Conservation (phyloP, 1,284 basidiomycete species). For the Trametes sp. region DNA sequence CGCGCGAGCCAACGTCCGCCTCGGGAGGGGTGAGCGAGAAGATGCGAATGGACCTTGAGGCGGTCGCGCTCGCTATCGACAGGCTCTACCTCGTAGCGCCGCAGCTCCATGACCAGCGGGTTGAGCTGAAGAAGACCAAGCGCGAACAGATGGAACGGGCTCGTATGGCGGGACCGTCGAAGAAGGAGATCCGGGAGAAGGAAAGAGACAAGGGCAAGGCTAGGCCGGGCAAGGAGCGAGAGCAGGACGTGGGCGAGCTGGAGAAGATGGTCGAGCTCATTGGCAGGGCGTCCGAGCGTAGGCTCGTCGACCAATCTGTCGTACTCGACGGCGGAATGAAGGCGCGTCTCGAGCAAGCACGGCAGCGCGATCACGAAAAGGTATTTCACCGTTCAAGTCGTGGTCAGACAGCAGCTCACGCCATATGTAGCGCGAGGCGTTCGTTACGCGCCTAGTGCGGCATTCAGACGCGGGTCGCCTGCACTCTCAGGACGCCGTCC, state of each 20-base stretch:
- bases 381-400: constrained; percentile 46
- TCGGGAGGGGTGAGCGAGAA: constrained; percentile 60
- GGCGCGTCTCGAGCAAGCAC: constrained; percentile 57
- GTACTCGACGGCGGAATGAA: constrained; percentile 66
- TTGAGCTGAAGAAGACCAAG: constrained; percentile 78
- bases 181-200: constrained; percentile 35
- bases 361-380: constrained; percentile 64
- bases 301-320: constrained; percentile 72
- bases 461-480: constrained; percentile 75
- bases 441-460: constrained; percentile 71
- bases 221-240: constrained; percentile 55
- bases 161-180: constrained; percentile 41
- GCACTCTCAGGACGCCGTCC: constrained; percentile 74
- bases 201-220: constrained; percentile 43
- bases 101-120: constrained; percentile 86
- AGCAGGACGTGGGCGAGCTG: constrained; percentile 60
- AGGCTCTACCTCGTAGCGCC: constrained; percentile 83
- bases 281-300: constrained; percentile 73
- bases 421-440: constrained; percentile 63
- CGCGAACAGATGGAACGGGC: constrained; percentile 72
- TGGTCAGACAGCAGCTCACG: constrained; percentile 10
- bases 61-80: constrained; percentile 86
- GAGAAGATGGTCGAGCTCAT: constrained; percentile 77
- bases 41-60: constrained; percentile 82
- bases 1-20: constrained; percentile 15